Evolutionary conservation across 1,284 basidiomycete genomes (phyloP).

Genomic region (Moniliella sp.): DNA sequence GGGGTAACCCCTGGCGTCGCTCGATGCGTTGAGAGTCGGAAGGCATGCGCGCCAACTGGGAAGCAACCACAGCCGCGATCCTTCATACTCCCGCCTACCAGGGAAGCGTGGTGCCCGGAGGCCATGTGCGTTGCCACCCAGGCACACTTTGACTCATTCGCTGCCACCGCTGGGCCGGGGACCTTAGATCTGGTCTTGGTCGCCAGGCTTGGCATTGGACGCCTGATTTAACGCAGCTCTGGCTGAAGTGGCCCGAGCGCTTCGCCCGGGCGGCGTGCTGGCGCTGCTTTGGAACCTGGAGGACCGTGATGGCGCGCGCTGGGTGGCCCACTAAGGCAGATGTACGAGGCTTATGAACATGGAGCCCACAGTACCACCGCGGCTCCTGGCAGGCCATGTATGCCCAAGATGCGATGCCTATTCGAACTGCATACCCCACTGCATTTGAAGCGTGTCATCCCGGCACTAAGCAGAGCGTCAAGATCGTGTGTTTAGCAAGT

Average conservation of each 20-base stretch:
- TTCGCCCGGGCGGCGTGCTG: neutral
- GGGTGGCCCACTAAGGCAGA: neutral
- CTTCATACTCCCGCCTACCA: too few species aligned
- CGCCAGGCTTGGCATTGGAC: conserved; percentile 1
- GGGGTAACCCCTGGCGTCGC: neutral
- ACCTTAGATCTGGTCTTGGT: neutral
- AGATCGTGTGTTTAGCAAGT: neutral
- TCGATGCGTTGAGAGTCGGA: neutral
- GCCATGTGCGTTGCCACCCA: too few species aligned
- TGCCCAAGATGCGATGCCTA: neutral
- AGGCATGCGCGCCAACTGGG: neutral
- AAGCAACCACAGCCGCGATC: neutral
- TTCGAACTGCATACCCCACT: neutral
- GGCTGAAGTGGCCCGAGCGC: neutral
- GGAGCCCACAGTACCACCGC: neutral
- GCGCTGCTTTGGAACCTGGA: conserved; percentile 1
- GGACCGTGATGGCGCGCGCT: neutral
- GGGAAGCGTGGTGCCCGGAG: too few species aligned
- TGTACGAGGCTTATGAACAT: neutral
- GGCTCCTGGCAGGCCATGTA: neutral
- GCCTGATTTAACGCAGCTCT: neutral
- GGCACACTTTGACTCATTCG: neutral
- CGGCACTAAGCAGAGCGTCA: neutral
- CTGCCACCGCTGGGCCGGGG: neutral
- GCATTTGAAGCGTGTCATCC: neutral